Conservation (phyloP, 2,329 filamentous ascomycete genomes). For the Dothideomycetidae sp. region DNA sequence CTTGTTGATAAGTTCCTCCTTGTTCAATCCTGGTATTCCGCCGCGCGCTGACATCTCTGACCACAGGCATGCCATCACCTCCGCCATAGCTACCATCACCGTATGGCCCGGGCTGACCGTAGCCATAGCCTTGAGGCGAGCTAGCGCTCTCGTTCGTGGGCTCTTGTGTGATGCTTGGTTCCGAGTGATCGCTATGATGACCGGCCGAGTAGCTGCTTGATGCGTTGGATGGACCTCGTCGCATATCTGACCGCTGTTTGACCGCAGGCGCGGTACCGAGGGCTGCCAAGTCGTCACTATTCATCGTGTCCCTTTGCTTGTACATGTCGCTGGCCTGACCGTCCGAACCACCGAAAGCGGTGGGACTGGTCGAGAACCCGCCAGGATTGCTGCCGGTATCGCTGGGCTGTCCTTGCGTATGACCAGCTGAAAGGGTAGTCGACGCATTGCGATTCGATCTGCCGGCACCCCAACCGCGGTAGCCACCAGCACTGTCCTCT, state of each 20-base stretch:
- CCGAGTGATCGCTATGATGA: slow-evolving; percentile 51
- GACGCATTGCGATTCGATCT: slow-evolving; percentile 62
- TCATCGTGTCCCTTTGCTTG: slow-evolving; percentile 37
- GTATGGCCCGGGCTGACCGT: slow-evolving; percentile 43
- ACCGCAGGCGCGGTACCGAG: slow-evolving; percentile 56
- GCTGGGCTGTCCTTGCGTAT: slow-evolving; percentile 40
- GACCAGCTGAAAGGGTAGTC: slow-evolving; percentile 71
- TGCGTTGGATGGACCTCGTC: slow-evolving; percentile 83
- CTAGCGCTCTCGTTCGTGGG: slow-evolving; percentile 36
- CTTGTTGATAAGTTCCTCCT: slow-evolving; percentile 74
- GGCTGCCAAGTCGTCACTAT: slow-evolving; percentile 69
- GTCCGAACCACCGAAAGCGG: slow-evolving; percentile 42
- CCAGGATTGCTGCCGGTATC: slow-evolving; percentile 49
- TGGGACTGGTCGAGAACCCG: slow-evolving; percentile 36
- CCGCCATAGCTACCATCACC: slow-evolving; percentile 40
- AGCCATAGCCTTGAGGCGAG: slow-evolving; percentile 35
- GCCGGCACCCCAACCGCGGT: slow-evolving; percentile 85
- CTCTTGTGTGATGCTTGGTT: slow-evolving; percentile 16
- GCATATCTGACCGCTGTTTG: slow-evolving; percentile 57
- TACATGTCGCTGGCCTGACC: slow-evolving; percentile 51
- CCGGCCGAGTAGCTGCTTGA: slow-evolving; percentile 88
- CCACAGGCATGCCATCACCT: slow-evolving; percentile 58
- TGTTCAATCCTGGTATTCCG: slow-evolving; percentile 93
- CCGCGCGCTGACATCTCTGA: slow-evolving; percentile 81
- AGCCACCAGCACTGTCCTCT: slow-evolving; percentile 63